Percentiles rank a stretch among this genome's conserved stretches.
phyloP scores from a whole-genome alignment of 139 green algal genomes.

The Picochlorum sp. region DNA sequence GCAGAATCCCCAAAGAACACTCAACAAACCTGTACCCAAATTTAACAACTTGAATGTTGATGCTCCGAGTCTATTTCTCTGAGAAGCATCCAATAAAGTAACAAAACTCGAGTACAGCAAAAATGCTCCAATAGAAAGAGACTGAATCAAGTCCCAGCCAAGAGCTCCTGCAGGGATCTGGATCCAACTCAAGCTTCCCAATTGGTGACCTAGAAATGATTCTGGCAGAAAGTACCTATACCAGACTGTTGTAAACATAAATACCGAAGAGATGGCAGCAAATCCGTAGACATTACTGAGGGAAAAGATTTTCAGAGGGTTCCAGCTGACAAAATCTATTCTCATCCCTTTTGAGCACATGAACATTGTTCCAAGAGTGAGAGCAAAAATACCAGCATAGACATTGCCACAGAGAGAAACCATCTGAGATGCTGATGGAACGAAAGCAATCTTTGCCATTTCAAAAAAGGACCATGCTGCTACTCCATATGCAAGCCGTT shows the following conservation, averaged over 20 bases:
- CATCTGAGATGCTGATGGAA: no score
- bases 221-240: neutral
- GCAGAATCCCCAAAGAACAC: neutral
- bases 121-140: slow-evolving; percentile 27
- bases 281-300: neutral
- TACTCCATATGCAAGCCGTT: slow-evolving; percentile 38
- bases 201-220: neutral
- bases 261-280: neutral
- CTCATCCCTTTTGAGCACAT: neutral
- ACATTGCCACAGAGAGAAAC: neutral
- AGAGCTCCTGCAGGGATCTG: slow-evolving; percentile 16
- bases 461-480: neutral
- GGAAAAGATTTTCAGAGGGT: neutral
- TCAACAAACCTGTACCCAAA: slow-evolving; percentile 22
- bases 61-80: slow-evolving; percentile 37
- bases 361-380: neutral
- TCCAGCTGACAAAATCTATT: neutral
- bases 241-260: neutral
- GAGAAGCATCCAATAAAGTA: slow-evolving; percentile 38
- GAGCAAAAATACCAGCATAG: slow-evolving; percentile 1
- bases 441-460: neutral
- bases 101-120: slow-evolving; percentile 23
- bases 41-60: slow-evolving; percentile 51
- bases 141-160: neutral
- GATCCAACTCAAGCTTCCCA: slow-evolving; percentile 3